A percentile compares a stretch with the other conserved stretches of the same genome.
Conservation (phyloP, 495 filamentous ascomycete genomes). For the Aspergillus conjunctus region DNA sequence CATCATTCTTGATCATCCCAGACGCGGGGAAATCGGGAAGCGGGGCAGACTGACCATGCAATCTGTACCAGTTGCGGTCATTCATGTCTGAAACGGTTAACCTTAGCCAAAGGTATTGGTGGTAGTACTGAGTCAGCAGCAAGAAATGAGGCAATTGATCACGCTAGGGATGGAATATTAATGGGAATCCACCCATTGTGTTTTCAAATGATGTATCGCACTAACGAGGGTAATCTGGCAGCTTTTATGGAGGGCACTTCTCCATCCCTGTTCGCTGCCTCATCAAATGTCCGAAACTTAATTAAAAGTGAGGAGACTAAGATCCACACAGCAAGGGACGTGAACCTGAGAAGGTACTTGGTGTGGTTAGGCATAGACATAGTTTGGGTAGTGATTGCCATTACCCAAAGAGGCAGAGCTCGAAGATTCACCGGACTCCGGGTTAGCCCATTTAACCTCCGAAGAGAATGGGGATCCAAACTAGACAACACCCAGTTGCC, state of each 20-base stretch:
- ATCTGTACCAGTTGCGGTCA: no score
- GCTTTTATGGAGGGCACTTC: background rate
- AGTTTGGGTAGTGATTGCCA: conserved; percentile 18
- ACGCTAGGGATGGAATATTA: background rate
- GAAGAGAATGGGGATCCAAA: background rate
- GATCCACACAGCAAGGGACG: background rate
- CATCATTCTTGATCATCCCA: background rate
- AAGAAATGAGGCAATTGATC: background rate
- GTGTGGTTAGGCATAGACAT: conserved; percentile 15
- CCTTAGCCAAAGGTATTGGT: no score
- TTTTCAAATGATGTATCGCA: background rate
- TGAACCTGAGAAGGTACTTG: background rate
- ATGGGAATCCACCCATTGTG: background rate
- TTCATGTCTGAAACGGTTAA: no score
- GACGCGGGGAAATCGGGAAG: background rate
- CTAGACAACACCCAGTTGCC: conserved; percentile 7
- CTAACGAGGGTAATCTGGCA: background rate
- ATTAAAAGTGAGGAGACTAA: background rate
- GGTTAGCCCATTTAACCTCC: background rate
- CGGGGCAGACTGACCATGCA: background rate
- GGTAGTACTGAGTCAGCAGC: no score
- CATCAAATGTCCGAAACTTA: background rate
- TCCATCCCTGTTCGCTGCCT: background rate
- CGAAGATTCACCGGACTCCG: conserved; percentile 10
- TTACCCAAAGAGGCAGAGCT: conserved; percentile 17